Conservation (phyloP, 176 grass and related monocot genomes). For the Otatea glauca region DNA sequence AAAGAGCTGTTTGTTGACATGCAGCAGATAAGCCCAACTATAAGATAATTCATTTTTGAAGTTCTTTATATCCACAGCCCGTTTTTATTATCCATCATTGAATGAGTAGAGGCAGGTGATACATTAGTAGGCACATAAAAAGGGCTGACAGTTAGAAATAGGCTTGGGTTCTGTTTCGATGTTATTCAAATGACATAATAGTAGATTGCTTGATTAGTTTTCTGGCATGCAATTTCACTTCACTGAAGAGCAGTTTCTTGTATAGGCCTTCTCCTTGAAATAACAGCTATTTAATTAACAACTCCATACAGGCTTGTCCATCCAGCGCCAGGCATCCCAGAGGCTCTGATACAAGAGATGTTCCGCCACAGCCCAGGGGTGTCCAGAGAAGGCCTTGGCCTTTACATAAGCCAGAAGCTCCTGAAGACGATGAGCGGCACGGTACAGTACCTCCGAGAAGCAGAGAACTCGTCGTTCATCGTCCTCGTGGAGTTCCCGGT, state of each 20-base stretch:
- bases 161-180: neutral
- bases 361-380: constrained; percentile 67
- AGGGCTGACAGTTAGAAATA: constrained; percentile 17
- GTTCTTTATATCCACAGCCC: neutral
- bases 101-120: neutral
- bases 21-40: neutral
- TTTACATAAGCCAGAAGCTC: constrained; percentile 87
- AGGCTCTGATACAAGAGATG: constrained; percentile 88
- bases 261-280: neutral
- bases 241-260: neutral
- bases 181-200: neutral
- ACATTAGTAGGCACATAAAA: neutral
- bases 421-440: constrained; percentile 88
- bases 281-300: constrained; percentile 11
- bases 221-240: neutral
- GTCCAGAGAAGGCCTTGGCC: constrained; percentile 78
- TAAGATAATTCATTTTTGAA: constrained; percentile 12
- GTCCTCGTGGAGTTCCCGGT: constrained; percentile 81
- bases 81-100: neutral
- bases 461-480: constrained; percentile 75
- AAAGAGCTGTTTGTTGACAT: neutral
- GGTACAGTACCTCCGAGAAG: constrained; percentile 86
- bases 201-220: neutral
- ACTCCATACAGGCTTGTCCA: constrained; percentile 75
- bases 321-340: constrained; percentile 81